A percentile compares a stretch with the other conserved stretches of the same genome.
These are phyloP conservation scores for Fraxinus platypoda DNA, from an alignment of 305 asterid genomes.

Conservation along the genomic window DNA sequence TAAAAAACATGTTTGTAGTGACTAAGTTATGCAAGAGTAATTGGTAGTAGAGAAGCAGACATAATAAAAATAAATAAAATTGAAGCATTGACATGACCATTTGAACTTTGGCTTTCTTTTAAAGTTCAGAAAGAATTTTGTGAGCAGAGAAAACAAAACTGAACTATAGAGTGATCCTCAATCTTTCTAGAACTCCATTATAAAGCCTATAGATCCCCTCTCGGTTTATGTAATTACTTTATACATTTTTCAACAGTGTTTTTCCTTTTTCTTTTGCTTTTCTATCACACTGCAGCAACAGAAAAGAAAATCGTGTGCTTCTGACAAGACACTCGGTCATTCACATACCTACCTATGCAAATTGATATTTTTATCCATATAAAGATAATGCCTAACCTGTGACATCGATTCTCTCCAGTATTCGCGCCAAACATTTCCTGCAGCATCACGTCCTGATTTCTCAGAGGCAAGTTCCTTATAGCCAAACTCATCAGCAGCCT, in stretches of 20 bases:
- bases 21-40: neutral
- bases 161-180: neutral
- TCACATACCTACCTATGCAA: neutral
- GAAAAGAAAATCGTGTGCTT: conserved; percentile 6
- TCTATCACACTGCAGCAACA: neutral
- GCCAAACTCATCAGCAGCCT: conserved; percentile 91
- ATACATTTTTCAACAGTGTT: neutral
- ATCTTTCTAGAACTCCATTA: neutral
- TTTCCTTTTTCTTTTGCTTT: neutral
- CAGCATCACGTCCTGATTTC: conserved; percentile 93
- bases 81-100: neutral
- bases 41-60: neutral
- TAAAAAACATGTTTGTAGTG: neutral
- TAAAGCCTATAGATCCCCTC: neutral
- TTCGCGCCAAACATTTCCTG: conserved; percentile 91
- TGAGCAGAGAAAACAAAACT: neutral
- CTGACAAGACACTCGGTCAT: neutral
- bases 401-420: conserved; percentile 90
- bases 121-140: neutral
- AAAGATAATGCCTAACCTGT: conserved; percentile 48
- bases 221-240: neutral
- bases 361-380: neutral
- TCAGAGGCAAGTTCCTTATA: conserved; percentile 97
- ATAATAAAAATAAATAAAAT: neutral
- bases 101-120: neutral